These are phyloP conservation scores for Trichosanthes truncata DNA, from an alignment of 306 rosid genomes.

Conservation along the genomic window DNA sequence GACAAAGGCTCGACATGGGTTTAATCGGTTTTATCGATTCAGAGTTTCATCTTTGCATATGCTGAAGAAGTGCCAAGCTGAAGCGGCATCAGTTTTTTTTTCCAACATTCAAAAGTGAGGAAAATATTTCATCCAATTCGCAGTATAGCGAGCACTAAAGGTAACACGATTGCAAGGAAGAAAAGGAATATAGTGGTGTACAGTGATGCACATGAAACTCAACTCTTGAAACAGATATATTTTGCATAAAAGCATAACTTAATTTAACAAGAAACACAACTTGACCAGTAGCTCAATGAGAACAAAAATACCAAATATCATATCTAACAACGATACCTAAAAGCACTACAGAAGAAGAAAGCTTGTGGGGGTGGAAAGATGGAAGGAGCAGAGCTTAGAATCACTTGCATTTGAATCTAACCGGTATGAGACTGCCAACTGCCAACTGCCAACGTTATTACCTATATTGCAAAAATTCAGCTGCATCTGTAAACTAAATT, in stretches of 20 bases:
- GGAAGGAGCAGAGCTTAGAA: slow-evolving; percentile 21
- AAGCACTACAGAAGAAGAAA: slow-evolving; percentile 17
- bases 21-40: not conserved
- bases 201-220: slow-evolving; percentile 14
- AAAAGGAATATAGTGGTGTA: not conserved
- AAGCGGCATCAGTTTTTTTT: not conserved
- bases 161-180: not conserved
- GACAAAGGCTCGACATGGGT: not conserved
- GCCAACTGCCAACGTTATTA: slow-evolving; percentile 14
- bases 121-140: not conserved
- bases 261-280: slow-evolving; percentile 24
- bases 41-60: not conserved
- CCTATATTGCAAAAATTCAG: slow-evolving; percentile 31
- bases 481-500: slow-evolving; percentile 23
- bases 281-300: slow-evolving; percentile 25
- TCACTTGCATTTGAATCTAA: slow-evolving; percentile 30
- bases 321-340: slow-evolving; percentile 35
- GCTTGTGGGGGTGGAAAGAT: slow-evolving; percentile 15
- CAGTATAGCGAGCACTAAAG: not conserved
- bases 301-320: slow-evolving; percentile 30
- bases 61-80: not conserved
- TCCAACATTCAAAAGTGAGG: not conserved
- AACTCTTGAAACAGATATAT: slow-evolving; percentile 9
- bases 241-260: slow-evolving; percentile 16
- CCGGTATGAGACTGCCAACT: slow-evolving; percentile 16